These are phyloP conservation scores for Cucurbita pepo DNA, from an alignment of 306 rosid genomes.

Conservation along the genomic window DNA sequence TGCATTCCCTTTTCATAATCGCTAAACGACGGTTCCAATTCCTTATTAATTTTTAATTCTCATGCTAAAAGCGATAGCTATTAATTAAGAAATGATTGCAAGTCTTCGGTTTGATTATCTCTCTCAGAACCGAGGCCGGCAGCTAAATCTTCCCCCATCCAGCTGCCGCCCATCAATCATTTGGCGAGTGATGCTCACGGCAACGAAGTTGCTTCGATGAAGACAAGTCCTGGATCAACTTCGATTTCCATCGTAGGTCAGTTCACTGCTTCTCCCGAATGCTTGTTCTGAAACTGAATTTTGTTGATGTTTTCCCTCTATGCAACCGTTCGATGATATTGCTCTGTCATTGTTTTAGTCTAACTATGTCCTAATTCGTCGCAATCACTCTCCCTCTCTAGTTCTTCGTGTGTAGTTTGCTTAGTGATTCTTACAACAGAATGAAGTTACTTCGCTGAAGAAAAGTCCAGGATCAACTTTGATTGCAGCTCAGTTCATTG, in stretches of 20 bases:
- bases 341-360: neutral
- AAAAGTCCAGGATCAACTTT: neutral
- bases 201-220: neutral
- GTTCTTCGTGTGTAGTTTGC: neutral
- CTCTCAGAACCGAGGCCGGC: neutral
- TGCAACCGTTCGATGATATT: neutral
- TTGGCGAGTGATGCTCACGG: neutral
- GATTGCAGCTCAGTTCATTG: neutral
- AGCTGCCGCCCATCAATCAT: neutral
- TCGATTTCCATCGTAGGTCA: neutral
- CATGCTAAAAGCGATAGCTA: neutral
- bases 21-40: conserved; percentile 1
- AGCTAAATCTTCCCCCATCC: neutral
- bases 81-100: neutral
- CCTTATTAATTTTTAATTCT: neutral
- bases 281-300: neutral
- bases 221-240: neutral
- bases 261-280: neutral
- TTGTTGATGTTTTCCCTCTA: neutral
- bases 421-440: neutral
- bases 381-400: neutral
- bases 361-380: neutral
- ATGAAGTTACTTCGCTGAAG: neutral
- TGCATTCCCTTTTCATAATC: neutral
- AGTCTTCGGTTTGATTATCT: conserved; percentile 3